Evolutionary conservation across 2,329 filamentous ascomycete genomes (phyloP), one percentile per base, ranked within the genome.

Genomic region (Madurella fahalii): DNA sequence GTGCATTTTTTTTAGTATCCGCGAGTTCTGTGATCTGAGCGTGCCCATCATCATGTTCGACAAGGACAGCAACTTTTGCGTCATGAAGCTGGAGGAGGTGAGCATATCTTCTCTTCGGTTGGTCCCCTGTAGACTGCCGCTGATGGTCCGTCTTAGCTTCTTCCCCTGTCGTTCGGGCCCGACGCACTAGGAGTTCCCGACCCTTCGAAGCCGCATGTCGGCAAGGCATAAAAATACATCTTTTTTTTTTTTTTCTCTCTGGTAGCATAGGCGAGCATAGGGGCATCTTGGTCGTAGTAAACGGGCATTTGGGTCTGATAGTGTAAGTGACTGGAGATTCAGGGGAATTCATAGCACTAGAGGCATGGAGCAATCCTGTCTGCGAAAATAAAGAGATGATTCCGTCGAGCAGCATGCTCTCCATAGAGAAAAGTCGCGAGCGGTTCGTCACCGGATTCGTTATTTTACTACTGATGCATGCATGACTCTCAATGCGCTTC

Each of bases 41-140:
- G 84, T 82, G 55, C 93, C 91, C 0, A 81, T 99, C 53, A 84
- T 96, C 69, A 95, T 97, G 93, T 95, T 95, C 71, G 91, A 95
- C 70, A 87, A 85, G 69, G 81, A 91, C 59, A 86, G 85, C 2
- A 81, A 86, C 57, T 91, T 80, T 64, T 76, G 83, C n/a, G 82
- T 89, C 20, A 77, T 84, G 73, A 87, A 78, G 20, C 74, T 95
- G 53, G 83, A 84, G 60, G 78, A 63, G 57, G 63, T 67, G 37
- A 55, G 56, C 34, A 11, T 15, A 37, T 4, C 13, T 9, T 54
- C 43, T 9, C 31, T 11, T 39, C 0, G 31, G 4, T 34, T 18
- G 25, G 12, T 44, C 17, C n/a, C 25, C n/a, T n/a, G 9, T 16
- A n/a, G 25, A 16, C 1, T 15, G 12, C 13, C 4, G 16, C 34